phyloP scores from a whole-genome alignment of 148 eudicot genomes.

The Euryodendron excelsum region DNA sequence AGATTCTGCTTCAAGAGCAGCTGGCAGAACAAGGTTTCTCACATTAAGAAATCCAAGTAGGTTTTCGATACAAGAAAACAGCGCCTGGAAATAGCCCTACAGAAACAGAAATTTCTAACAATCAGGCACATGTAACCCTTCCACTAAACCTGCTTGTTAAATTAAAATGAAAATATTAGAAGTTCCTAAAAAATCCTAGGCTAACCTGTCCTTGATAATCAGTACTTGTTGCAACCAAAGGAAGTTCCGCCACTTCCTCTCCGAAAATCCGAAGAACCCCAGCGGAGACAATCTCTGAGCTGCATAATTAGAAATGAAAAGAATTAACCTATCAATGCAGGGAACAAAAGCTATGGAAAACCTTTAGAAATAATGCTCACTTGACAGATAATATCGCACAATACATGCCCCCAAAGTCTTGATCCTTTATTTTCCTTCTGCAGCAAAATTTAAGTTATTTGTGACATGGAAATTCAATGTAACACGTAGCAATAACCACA shows the following conservation, averaged over 20 bases:
- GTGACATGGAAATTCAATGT: neutral
- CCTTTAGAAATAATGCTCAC: slow-evolving; percentile 37
- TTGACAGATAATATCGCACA: slow-evolving; percentile 69
- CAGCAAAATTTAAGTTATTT: slow-evolving; percentile 1
- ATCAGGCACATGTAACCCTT: neutral
- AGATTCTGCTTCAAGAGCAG: slow-evolving; percentile 76
- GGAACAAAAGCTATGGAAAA: neutral
- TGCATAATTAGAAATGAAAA: slow-evolving; percentile 31
- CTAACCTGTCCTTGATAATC: slow-evolving; percentile 67
- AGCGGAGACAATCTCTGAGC: slow-evolving; percentile 71
- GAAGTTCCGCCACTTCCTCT: slow-evolving; percentile 77
- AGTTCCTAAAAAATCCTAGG: neutral
- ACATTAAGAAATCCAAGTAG: slow-evolving; percentile 53
- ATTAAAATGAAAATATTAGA: too few relatives aligned
- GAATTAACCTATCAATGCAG: neutral
- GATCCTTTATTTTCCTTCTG: slow-evolving; percentile 62
- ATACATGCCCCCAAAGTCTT: slow-evolving; percentile 79
- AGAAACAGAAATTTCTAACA: slow-evolving; percentile 2
- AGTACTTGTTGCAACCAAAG: slow-evolving; percentile 70
- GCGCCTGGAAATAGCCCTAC: slow-evolving; percentile 78
- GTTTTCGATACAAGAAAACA: slow-evolving; percentile 64
- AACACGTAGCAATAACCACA: neutral
- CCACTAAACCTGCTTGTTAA: neutral
- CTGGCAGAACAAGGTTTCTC: slow-evolving; percentile 66
- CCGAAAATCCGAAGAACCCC: slow-evolving; percentile 78